phyloP scores from a whole-genome alignment of 2,329 filamentous ascomycete genomes.

The Cadophora malorum region DNA sequence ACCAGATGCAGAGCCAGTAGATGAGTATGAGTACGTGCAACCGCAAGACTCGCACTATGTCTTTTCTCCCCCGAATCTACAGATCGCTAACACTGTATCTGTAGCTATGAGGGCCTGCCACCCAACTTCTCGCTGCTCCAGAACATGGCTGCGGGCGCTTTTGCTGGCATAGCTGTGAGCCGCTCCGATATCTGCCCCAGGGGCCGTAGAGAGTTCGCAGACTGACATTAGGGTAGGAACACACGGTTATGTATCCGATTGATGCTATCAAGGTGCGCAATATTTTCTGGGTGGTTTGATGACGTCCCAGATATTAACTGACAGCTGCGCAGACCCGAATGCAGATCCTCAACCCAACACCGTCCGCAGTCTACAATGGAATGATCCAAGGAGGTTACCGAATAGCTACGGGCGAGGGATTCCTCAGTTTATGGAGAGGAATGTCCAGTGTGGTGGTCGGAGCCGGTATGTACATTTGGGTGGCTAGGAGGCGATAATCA shows the following conservation, averaged over 20 bases:
- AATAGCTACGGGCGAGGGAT: constrained; percentile 88
- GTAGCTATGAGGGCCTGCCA: constrained; percentile 87
- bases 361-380: constrained; percentile 83
- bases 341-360: constrained; percentile 89
- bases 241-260: constrained; percentile 98
- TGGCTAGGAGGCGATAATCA: constrained; percentile 22
- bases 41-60: constrained; percentile 23
- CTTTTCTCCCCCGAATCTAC: constrained; percentile 11
- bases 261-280: constrained; percentile 88
- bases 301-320: constrained; percentile 31
- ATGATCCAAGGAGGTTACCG: constrained; percentile 92
- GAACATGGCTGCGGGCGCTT: constrained; percentile 96
- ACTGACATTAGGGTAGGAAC: constrained; percentile 67
- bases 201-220: constrained; percentile 28
- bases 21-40: constrained; percentile 69
- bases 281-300: constrained; percentile 18
- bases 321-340: constrained; percentile 78
- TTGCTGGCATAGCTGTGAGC: constrained; percentile 68
- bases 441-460: constrained; percentile 96
- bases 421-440: constrained; percentile 92
- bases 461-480: constrained; percentile 69
- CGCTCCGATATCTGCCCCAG: constrained; percentile 24
- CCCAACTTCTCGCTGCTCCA: constrained; percentile 92
- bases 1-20: constrained; percentile 66
- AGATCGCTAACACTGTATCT: constrained; percentile 34